Percentiles rank a stretch among this genome's conserved stretches.
Evolutionary conservation across 768 basidiomycete genomes (phyloP).

Genomic region (Collybia sp.): DNA sequence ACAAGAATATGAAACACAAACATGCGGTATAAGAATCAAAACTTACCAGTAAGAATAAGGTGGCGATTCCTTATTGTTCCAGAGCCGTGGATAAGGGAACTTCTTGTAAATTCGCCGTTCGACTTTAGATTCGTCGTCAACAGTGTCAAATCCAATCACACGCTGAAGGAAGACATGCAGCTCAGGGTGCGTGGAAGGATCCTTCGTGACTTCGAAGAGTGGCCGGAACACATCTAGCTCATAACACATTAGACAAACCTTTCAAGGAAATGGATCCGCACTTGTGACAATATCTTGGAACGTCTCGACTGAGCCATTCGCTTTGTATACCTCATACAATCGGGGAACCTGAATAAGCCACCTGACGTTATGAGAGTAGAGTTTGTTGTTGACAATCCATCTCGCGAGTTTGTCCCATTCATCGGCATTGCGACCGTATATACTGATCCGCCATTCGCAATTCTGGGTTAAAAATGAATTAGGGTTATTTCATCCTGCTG

Average conservation of each 20-base stretch:
- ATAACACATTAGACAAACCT: neutral
- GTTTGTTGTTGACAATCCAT: slow-evolving; percentile 93
- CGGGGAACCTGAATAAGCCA: slow-evolving; percentile 97
- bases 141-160: slow-evolving; percentile 96
- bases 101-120: slow-evolving; percentile 91
- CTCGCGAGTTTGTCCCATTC: slow-evolving; percentile 99
- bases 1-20: neutral
- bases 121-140: slow-evolving; percentile 95
- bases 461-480: slow-evolving; percentile 46
- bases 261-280: slow-evolving; percentile 32
- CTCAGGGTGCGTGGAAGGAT: slow-evolving; percentile 88
- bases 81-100: slow-evolving; percentile 86
- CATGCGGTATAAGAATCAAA: neutral
- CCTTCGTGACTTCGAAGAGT: slow-evolving; percentile 92
- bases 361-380: slow-evolving; percentile 94
- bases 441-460: slow-evolving; percentile 95
- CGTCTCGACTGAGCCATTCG: slow-evolving; percentile 73
- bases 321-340: slow-evolving; percentile 93
- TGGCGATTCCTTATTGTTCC: slow-evolving; percentile 87
- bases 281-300: slow-evolving; percentile 91
- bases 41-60: slow-evolving; percentile 93
- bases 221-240: slow-evolving; percentile 83
- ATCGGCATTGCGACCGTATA: slow-evolving; percentile 76
- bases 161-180: slow-evolving; percentile 94
- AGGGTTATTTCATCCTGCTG: neutral